Conservation (phyloP, 2,329 filamentous ascomycete species). For the Cladobotryum mycophilum region DNA sequence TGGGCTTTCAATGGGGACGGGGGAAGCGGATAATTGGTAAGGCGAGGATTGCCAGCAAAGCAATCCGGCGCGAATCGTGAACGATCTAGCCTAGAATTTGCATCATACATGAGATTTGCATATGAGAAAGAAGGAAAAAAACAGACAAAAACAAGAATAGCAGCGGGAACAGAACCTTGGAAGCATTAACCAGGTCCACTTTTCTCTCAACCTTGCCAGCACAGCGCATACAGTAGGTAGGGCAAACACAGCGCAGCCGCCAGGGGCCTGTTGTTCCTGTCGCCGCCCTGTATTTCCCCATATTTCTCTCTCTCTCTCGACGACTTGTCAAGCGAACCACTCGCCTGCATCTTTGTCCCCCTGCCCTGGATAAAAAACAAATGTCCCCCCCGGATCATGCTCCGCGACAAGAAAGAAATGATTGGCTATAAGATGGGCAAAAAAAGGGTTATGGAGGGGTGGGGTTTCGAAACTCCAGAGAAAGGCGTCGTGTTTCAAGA, state of each 20-base stretch:
- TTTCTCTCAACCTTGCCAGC: not conserved
- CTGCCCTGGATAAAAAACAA: no score
- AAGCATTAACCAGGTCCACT: not conserved
- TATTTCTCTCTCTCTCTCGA: no score
- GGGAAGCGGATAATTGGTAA: not conserved
- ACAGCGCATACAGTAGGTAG: not conserved
- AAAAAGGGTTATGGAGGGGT: not conserved
- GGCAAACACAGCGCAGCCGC: not conserved
- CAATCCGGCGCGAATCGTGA: not conserved
- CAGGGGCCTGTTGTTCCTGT: not conserved
- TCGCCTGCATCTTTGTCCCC: no score
- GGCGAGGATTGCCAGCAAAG: not conserved
- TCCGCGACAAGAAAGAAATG: not conserved
- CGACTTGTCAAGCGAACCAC: no score
- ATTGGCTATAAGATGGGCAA: no score
- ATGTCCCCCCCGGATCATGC: no score
- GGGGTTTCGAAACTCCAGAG: slow-evolving; percentile 2
- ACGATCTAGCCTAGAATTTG: no score
- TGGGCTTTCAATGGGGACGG: no score
- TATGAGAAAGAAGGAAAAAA: not conserved
- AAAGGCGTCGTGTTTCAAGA: slow-evolving; percentile 10
- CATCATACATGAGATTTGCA: no score
- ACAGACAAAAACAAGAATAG: not conserved
- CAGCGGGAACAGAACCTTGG: not conserved
- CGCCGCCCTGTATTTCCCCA: no score